These are phyloP conservation scores for Botrytis hyacinthi DNA, from an alignment of 2,329 filamentous ascomycete genomes.

Conservation along the genomic window DNA sequence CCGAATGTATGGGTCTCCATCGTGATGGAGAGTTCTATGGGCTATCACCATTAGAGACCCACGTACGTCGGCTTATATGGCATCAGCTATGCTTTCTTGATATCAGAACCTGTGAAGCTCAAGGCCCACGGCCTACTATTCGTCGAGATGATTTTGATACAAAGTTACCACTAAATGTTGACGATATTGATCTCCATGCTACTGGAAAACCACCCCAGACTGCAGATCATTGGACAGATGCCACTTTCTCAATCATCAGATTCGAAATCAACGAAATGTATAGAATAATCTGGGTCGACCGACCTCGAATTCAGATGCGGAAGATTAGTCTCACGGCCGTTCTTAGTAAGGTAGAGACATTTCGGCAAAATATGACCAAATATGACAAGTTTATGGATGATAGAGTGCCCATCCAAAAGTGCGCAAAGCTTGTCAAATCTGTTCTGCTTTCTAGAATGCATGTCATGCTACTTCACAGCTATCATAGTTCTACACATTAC, in stretches of 20 bases:
- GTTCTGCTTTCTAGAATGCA: slow-evolving; percentile 62
- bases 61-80: slow-evolving; percentile 71
- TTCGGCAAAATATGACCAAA: slow-evolving; percentile 62
- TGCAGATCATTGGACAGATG: slow-evolving; percentile 60
- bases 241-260: slow-evolving; percentile 65
- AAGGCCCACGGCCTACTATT: slow-evolving; percentile 69
- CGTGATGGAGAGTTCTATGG: slow-evolving; percentile 63
- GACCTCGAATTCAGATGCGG: slow-evolving; percentile 60
- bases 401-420: slow-evolving; percentile 58
- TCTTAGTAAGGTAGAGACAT: slow-evolving; percentile 66
- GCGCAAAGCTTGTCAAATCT: slow-evolving; percentile 62
- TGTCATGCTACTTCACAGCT: slow-evolving; percentile 65
- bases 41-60: slow-evolving; percentile 64
- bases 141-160: slow-evolving; percentile 75
- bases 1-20: slow-evolving; percentile 75
- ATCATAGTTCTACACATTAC: slow-evolving; percentile 46
- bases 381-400: slow-evolving; percentile 64
- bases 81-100: slow-evolving; percentile 77
- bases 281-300: slow-evolving; percentile 67
- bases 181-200: slow-evolving; percentile 60
- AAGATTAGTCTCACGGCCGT: slow-evolving; percentile 61
- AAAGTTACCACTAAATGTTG: slow-evolving; percentile 66
- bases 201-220: slow-evolving; percentile 43
- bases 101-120: slow-evolving; percentile 70
- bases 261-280: slow-evolving; percentile 74